Base-by-base conservation (phyloP, 768 basidiomycete species). In the Chalciporus piperatus region DNA sequence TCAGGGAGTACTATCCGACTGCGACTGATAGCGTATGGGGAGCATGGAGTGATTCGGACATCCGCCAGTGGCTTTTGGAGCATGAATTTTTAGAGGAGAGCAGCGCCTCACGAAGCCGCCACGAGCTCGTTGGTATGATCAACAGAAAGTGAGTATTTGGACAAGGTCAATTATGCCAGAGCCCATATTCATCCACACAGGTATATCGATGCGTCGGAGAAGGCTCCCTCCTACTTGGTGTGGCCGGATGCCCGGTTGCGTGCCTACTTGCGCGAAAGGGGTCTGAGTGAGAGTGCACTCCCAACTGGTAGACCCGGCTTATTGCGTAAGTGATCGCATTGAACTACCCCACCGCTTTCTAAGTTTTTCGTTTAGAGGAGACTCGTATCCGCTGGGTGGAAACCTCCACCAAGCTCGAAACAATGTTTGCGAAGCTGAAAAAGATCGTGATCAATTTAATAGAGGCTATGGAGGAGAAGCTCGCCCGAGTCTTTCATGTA, bases 241-340 rank as follows among this genome's bases (percentile, higher is more conserved):
- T 98, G 96, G 96, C 90, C 92, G 12, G 95, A 98, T 62, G 90
- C 94, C 3, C 81, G 95, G 28, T 82, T 98, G 23, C 85, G 94
- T 41, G 92, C 89, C 2, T 97, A 90, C 70, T 79, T 98, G 17
- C 80, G 92, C 40, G 82, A 89, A 62, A 79, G 81, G 56, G 88
- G 87, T 44, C 62, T 96, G 25, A 73, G 78, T 55, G 92, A 95
- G 59, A 76, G 76, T n/a, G 73, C 75, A 44, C 74, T 90, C 38
- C 85, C 87, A 1, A 79, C 76, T 1, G 66, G 62, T 3, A 82
- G 93, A 32, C 82, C 89, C 0, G 85, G 85, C n/a, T 79, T 97
- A 17, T 77, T 98, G 30, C 89, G 88, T 87, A 61, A 45, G 64
- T 35, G 75, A 72, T 16, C 12, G 37, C 17, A 9, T 49, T 23